Conservation (phyloP, 1,284 basidiomycete species). For the Ganoderma sinense region DNA sequence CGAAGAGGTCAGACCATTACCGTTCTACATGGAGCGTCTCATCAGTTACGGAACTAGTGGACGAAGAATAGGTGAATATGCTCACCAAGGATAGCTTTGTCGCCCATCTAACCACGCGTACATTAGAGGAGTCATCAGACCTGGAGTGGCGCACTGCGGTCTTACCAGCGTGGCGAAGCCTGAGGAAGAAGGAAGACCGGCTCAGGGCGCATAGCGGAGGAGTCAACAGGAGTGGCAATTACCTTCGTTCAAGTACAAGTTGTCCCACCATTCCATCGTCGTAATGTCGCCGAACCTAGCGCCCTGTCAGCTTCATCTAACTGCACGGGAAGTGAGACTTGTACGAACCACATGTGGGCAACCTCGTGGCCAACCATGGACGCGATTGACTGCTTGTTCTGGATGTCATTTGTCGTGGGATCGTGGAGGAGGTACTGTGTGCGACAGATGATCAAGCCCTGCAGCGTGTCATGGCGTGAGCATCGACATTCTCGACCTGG, state of each 20-base stretch:
- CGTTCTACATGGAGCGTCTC: constrained; percentile 49
- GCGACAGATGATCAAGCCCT: constrained; percentile 91
- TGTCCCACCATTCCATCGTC: constrained; percentile 95
- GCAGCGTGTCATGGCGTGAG: background rate
- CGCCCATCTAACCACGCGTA: constrained; percentile 72
- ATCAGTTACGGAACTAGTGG: background rate
- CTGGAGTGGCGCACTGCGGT: constrained; percentile 31
- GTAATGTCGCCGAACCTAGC: constrained; percentile 88
- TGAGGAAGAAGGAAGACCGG: background rate
- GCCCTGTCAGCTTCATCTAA: background rate
- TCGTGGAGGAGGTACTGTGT: constrained; percentile 88
- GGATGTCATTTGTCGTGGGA: constrained; percentile 75
- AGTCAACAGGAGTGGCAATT: background rate
- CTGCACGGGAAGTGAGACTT: too few species aligned
- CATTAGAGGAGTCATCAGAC: background rate
- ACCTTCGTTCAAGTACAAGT: constrained; percentile 84
- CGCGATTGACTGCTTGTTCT: constrained; percentile 83
- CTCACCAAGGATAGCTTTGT: constrained; percentile 88
- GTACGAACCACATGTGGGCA: constrained; percentile 82
- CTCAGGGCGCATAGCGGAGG: background rate
- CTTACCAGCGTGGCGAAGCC: constrained; percentile 80
- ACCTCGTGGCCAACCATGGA: constrained; percentile 85
- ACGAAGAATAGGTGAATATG: constrained; percentile 20
- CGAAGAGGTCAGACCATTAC: constrained; percentile 35
- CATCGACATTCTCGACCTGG: background rate